Percentiles rank a stretch among this genome's conserved stretches.
Conservation (phyloP, 805 yeast genomes). For the Teunomyces pallodes region DNA sequence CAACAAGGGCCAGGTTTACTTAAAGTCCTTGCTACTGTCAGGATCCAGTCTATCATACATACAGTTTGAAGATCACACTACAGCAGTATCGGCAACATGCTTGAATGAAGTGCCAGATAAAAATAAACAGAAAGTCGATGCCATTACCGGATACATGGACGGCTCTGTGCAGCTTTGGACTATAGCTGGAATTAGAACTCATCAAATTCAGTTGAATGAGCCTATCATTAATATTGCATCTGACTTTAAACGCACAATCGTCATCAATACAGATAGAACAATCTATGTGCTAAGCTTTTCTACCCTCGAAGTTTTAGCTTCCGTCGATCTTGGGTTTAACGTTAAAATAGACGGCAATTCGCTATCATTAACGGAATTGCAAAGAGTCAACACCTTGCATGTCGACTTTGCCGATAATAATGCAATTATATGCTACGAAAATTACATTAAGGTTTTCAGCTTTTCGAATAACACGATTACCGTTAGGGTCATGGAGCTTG, state of each 20-base stretch:
- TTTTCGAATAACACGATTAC: constrained; percentile 9
- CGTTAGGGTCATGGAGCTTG: constrained; percentile 7
- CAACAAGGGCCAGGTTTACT: constrained; percentile 24
- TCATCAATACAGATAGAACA: constrained; percentile 16
- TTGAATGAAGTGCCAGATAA: constrained; percentile 21
- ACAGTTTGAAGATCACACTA: constrained; percentile 9
- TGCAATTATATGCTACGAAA: constrained; percentile 21
- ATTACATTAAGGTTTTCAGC: constrained; percentile 23
- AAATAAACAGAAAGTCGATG: constrained; percentile 21
- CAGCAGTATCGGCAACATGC: constrained; percentile 17
- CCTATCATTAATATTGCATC: constrained; percentile 18
- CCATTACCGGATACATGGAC: constrained; percentile 20
- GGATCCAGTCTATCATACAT: constrained; percentile 22
- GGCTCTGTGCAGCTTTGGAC: constrained; percentile 29
- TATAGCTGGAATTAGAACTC: constrained; percentile 17
- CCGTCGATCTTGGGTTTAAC: constrained; percentile 15
- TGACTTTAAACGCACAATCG: constrained; percentile 25
- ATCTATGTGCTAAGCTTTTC: constrained; percentile 20
- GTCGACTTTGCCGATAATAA: constrained; percentile 33
- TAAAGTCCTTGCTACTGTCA: constrained; percentile 31
- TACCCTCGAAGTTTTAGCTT: constrained; percentile 5
- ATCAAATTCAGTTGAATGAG: constrained; percentile 7
- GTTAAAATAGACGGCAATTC: constrained; percentile 8
- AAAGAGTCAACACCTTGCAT: constrained; percentile 17
- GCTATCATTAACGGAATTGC: neutral